Percentiles rank a stretch among this genome's conserved stretches.
These are phyloP conservation scores for Myrmaecium sp. DNA, from an alignment of 2,329 filamentous ascomycete genomes.

Conservation along the genomic window DNA sequence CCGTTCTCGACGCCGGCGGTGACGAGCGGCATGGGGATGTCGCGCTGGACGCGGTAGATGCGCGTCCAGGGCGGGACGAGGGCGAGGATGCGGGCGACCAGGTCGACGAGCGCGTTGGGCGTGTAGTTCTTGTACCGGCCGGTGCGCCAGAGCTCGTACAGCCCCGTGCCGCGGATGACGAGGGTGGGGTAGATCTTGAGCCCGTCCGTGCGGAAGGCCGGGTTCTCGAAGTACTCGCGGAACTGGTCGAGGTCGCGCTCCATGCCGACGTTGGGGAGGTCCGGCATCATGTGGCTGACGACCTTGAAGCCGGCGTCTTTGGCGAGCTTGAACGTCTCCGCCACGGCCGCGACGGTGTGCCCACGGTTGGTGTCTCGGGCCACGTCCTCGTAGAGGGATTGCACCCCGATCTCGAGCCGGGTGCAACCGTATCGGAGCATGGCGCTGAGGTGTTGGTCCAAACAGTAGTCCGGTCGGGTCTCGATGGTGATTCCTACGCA, in stretches of 20 bases:
- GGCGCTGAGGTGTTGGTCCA: conserved; percentile 84
- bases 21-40: conserved; percentile 99
- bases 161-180: conserved; percentile 85
- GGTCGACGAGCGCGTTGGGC: conserved; percentile 85
- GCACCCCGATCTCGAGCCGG: conserved; percentile 82
- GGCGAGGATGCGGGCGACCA: conserved; percentile 89
- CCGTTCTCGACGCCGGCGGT: conserved; percentile 97
- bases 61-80: conserved; percentile 94
- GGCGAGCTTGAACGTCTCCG: conserved; percentile 89
- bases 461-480: conserved; percentile 88
- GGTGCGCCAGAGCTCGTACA: conserved; percentile 96
- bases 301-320: conserved; percentile 99
- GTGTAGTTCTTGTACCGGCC: conserved; percentile 98
- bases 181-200: conserved; percentile 97
- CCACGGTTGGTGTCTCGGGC: conserved; percentile 95
- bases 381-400: conserved; percentile 94
- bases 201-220: conserved; percentile 87
- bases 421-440: conserved; percentile 99
- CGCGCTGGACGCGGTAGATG: conserved; percentile 94
- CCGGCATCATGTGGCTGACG: conserved; percentile 99
- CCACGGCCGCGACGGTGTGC: conserved; percentile 87
- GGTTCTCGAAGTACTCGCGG: conserved; percentile 93
- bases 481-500: conserved; percentile 98
- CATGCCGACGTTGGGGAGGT: conserved; percentile 95
- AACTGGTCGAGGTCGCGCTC: conserved; percentile 96